Conservation (phyloP, 176 grass and related monocot genomes). For the Oryza rufipogon region DNA sequence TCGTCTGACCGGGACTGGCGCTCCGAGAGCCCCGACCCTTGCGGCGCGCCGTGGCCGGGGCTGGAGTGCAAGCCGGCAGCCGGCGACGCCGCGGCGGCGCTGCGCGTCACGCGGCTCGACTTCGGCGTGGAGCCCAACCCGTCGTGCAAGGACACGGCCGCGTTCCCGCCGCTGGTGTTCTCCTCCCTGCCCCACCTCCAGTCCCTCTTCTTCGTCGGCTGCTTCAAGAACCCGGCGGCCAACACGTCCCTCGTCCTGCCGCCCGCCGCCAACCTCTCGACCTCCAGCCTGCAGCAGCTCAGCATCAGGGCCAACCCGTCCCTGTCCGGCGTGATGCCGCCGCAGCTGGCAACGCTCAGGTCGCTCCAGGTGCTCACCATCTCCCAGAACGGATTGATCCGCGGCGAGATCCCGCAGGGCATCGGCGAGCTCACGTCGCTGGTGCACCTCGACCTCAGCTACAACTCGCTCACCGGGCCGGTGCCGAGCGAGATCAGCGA, state of each 20-base stretch:
- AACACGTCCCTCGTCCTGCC: constrained; percentile 53
- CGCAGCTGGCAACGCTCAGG: constrained; percentile 53
- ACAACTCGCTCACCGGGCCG: constrained; percentile 69
- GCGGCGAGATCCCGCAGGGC: constrained; percentile 62
- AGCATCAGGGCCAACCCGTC: constrained; percentile 76
- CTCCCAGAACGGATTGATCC: constrained; percentile 76
- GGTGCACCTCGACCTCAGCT: constrained; percentile 88
- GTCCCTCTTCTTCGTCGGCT: constrained; percentile 87
- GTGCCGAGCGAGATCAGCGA: constrained; percentile 59
- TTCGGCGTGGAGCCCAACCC: constrained; percentile 85
- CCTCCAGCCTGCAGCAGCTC: constrained; percentile 71
- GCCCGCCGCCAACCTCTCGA: constrained; percentile 51
- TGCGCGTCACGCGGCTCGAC: constrained; percentile 92
- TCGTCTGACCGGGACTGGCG: constrained; percentile 92
- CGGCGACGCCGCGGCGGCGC: background rate
- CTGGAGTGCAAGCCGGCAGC: constrained; percentile 79
- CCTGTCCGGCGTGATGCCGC: constrained; percentile 60
- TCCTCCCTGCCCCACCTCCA: constrained; percentile 57
- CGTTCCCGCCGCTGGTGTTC: constrained; percentile 69
- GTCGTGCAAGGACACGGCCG: constrained; percentile 62
- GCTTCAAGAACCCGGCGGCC: constrained; percentile 63
- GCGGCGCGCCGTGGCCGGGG: constrained; percentile 72
- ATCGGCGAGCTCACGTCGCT: constrained; percentile 64
- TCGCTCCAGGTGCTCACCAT: constrained; percentile 83
- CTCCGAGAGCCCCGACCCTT: constrained; percentile 77